Conservation (phyloP, 768 basidiomycete species). For the Holtermanniella nyarrowii region DNA sequence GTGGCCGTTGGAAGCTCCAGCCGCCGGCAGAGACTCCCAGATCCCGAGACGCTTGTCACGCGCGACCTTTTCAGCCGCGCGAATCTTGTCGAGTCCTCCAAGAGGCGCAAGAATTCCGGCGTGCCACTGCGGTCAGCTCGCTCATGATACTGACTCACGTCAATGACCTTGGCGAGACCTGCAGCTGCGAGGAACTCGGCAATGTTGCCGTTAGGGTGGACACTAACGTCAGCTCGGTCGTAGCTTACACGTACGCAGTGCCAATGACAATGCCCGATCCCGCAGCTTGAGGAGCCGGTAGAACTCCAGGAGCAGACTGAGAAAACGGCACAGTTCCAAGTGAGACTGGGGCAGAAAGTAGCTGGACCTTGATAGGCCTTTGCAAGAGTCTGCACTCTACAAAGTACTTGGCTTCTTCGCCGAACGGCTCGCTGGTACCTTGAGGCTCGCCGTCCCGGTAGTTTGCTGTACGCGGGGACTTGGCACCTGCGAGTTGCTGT, state of each 20-base stretch:
- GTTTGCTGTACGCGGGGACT: constrained; percentile 34
- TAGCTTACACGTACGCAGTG: constrained; percentile 36
- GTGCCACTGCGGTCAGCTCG: constrained; percentile 54
- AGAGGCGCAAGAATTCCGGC: constrained; percentile 79
- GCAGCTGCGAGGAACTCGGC: constrained; percentile 75
- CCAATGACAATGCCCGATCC: constrained; percentile 84
- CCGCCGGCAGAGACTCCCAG: constrained; percentile 25
- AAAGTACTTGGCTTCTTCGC: constrained; percentile 76
- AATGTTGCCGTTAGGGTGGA: constrained; percentile 90
- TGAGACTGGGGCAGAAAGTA: constrained; percentile 48
- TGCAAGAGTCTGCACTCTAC: constrained; percentile 51
- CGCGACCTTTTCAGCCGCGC: constrained; percentile 63
- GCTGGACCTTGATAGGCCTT: constrained; percentile 38
- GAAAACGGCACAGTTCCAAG: constrained; percentile 69
- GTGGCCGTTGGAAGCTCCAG: constrained; percentile 43
- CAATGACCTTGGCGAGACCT: constrained; percentile 82
- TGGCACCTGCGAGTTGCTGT: constrained; percentile 38
- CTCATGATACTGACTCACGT: constrained; percentile 38
- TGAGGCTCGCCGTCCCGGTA: constrained; percentile 27
- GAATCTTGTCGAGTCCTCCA: constrained; percentile 78
- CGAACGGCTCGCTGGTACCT: not conserved
- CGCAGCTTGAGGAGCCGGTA: constrained; percentile 47
- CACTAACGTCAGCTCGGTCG: constrained; percentile 10
- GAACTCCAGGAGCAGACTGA: constrained; percentile 48
- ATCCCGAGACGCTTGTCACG: constrained; percentile 47